Evolutionary conservation across 2,329 filamentous ascomycete species (phyloP), one percentile per base, ranked within the genome.

Genomic region (Didymella exigua): DNA sequence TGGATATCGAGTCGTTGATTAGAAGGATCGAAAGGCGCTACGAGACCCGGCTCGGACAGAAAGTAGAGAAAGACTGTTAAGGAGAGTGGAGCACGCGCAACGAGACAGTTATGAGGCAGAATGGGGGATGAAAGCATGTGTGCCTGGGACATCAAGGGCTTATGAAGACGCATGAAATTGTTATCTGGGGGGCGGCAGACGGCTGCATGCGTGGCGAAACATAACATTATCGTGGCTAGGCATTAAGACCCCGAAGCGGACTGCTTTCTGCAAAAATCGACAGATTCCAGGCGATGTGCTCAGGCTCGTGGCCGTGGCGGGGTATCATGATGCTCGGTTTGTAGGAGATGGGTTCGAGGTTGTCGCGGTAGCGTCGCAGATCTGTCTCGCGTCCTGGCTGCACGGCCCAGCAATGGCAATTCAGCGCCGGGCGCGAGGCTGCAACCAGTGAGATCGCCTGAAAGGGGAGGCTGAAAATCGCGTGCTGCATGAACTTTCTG

Each of bases 141-240:
- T 64, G 61, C 59, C 60, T 66, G 69, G 71, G 68, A 68, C 57
- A 59, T 62, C 44, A 58, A 58, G 59, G 61, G 63, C 69, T 75
- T 76, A 74, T 72, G 72, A 72, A 67, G 53, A 65, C 60, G 73
- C 72, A 75, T 76, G 68, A 76, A 72, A 75, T 75, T 73, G 65
- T 59, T 38, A 33, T 56, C 61, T 49, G 59, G 56, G 60, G 62
- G 65, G 53, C 45, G 60, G 61, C 63, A 58, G 49, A 56, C 52
- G 55, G 63, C 60, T 63, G 66, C 59, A 57, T 55, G 55, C 64
- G 67, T 61, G 67, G 65, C 73, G 73, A 76, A 75, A 76, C 73
- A 72, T 69, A 48, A 63, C 55, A 56, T 63, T 69, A 67, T 68
- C 63, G 67, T 68, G 64, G 63, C 69, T 73, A 66, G 63, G 66